phyloP scores from a whole-genome alignment of 176 grass and related monocot species.

The Carex cristatella region DNA sequence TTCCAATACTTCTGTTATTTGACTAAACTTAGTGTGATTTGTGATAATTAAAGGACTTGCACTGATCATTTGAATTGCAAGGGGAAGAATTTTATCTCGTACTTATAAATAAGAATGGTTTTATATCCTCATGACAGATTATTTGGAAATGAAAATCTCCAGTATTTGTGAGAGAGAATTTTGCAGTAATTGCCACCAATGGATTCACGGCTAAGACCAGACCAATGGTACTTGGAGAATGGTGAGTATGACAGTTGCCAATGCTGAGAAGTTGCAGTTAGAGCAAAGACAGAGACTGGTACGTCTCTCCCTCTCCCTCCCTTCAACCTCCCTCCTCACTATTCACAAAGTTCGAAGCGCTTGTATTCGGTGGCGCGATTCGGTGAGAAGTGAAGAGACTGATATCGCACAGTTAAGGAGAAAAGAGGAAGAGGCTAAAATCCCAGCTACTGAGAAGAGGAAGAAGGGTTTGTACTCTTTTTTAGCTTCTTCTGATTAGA shows the following conservation, averaged over 20 bases:
- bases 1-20: no score
- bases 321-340: background rate
- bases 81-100: background rate
- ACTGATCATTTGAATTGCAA: background rate
- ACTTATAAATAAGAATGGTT: background rate
- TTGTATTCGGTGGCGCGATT: no score
- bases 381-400: no score
- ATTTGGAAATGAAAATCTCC: background rate
- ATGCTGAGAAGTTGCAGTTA: slow-evolving; percentile 70
- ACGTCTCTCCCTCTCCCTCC: background rate
- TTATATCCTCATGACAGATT: background rate
- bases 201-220: slow-evolving; percentile 85
- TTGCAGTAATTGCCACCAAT: slow-evolving; percentile 61
- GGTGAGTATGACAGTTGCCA: slow-evolving; percentile 82
- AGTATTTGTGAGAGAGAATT: background rate
- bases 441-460: no score
- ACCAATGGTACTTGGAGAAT: slow-evolving; percentile 11
- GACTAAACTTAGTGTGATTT: background rate
- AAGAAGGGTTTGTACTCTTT: no score
- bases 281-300: slow-evolving; percentile 86
- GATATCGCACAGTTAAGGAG: no score
- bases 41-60: background rate
- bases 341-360: no score
- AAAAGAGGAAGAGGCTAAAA: no score
- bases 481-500: no score